A percentile compares a stretch with the other conserved stretches of the same genome.
Evolutionary conservation across 352 stramenopile species (phyloP).

Genomic region (Globisporangium mamillatum): DNA sequence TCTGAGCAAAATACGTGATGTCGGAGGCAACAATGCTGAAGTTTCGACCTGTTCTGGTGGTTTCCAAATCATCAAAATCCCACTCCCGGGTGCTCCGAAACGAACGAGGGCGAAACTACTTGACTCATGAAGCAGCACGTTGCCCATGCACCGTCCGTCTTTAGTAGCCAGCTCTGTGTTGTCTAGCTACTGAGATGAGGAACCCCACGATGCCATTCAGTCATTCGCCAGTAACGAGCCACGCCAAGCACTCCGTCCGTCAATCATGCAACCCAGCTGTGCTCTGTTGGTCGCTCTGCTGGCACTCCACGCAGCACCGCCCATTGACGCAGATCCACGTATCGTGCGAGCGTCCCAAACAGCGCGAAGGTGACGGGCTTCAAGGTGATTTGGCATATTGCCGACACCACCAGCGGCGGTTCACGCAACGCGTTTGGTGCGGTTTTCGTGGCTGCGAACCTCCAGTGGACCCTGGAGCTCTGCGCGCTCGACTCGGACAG

Average conservation of each 20-base stretch:
- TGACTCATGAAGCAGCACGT: not conserved
- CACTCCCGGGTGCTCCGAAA: not conserved
- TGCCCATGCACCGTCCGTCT: not conserved
- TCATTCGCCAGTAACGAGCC: not conserved
- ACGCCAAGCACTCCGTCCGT: not conserved
- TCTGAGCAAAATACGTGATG: not conserved
- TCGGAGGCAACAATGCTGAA: not conserved
- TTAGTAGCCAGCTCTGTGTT: not conserved
- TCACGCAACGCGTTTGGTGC: conserved; percentile 29
- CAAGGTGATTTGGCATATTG: not conserved
- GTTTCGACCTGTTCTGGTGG: not conserved
- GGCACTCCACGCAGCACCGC: not conserved
- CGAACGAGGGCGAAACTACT: not conserved
- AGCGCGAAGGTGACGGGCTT: not conserved
- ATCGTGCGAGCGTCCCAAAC: not conserved
- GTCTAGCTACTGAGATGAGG: not conserved
- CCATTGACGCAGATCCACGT: not conserved
- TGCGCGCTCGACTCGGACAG: conserved; percentile 33
- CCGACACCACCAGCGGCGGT: conserved; percentile 10
- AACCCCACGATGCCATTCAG: not conserved
- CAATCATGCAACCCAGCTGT: not conserved
- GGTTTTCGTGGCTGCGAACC: conserved; percentile 16
- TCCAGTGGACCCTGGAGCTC: not conserved
- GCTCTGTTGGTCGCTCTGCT: not conserved
- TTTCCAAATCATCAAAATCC: too few species aligned